Conservation (phyloP, 805 yeast species). For the Metschnikowia baotianmanensis region DNA sequence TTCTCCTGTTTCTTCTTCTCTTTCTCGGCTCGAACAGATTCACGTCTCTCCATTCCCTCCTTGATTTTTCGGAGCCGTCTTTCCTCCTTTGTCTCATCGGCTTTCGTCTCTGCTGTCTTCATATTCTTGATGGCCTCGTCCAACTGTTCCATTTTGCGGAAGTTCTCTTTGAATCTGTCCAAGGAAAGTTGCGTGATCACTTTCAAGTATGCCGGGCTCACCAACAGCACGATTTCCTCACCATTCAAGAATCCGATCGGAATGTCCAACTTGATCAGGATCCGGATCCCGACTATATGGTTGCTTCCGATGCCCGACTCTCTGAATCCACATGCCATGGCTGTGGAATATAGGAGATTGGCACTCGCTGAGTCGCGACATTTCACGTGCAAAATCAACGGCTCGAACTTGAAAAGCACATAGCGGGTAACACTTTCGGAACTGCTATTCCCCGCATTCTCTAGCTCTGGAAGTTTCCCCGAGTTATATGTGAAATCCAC, state of each 20-base stretch:
- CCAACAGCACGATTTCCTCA: conserved; percentile 40
- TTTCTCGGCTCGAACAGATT: conserved; percentile 18
- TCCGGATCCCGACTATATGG: conserved; percentile 73
- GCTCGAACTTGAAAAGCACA: conserved; percentile 77
- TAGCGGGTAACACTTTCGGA: no score
- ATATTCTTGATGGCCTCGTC: conserved; percentile 40
- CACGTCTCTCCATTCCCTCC: conserved; percentile 43
- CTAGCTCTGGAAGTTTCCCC: no score
- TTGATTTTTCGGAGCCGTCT: conserved; percentile 50
- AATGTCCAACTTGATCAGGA: conserved; percentile 67
- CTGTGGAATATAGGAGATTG: conserved; percentile 57
- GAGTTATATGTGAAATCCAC: conserved; percentile 21
- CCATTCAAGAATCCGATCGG: conserved; percentile 64
- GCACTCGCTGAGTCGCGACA: conserved; percentile 65
- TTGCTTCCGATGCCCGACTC: conserved; percentile 85
- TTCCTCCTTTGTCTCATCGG: conserved; percentile 54
- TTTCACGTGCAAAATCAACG: conserved; percentile 79
- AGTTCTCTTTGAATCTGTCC: conserved; percentile 68
- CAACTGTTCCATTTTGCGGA: conserved; percentile 50
- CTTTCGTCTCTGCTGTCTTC: conserved; percentile 6
- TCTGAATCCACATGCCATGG: conserved; percentile 83
- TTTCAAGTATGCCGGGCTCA: conserved; percentile 49
- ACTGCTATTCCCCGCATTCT: no score
- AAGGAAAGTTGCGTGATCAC: conserved; percentile 53
- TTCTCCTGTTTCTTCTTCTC: conserved; percentile 12